These are phyloP conservation scores for Phytophthora kernoviae DNA, from an alignment of 352 stramenopile genomes.

Conservation along the genomic window DNA sequence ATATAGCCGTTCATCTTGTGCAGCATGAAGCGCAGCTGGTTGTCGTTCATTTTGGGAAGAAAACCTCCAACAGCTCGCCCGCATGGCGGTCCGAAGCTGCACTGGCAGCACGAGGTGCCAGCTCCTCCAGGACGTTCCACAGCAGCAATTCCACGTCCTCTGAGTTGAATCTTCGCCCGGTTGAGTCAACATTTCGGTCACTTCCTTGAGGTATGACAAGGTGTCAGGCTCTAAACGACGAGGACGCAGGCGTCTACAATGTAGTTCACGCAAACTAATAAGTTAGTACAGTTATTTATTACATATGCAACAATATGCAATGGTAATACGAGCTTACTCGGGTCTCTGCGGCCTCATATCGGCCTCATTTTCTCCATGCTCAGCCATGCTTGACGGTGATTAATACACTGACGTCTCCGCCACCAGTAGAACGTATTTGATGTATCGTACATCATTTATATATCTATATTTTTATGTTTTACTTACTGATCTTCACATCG, in stretches of 20 bases:
- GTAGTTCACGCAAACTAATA: background rate
- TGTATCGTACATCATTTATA: no score
- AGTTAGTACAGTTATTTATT: background rate
- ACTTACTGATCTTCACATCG: no score
- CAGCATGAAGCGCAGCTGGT: conserved; percentile 74
- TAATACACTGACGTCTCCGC: conserved; percentile 11
- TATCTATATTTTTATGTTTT: no score
- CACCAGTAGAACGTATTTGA: background rate
- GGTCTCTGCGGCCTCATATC: conserved; percentile 20
- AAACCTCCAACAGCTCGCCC: conserved; percentile 71
- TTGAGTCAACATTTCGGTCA: conserved; percentile 74
- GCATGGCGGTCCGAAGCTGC: conserved; percentile 79
- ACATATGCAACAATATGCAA: background rate
- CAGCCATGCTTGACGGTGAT: conserved; percentile 18
- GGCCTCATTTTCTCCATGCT: conserved; percentile 15
- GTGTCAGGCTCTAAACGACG: conserved; percentile 79
- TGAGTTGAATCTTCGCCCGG: conserved; percentile 50
- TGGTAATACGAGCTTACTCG: conserved; percentile 24
- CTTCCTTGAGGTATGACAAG: conserved; percentile 83
- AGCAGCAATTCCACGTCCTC: conserved; percentile 70
- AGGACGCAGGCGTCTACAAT: conserved; percentile 64
- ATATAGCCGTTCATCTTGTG: conserved; percentile 84
- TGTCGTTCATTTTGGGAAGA: conserved; percentile 71
- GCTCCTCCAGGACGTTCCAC: conserved; percentile 84
- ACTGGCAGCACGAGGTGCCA: conserved; percentile 74